A percentile compares a stretch with the other conserved stretches of the same genome.
Evolutionary conservation across 129 eudicot genomes (phyloP).

Genomic region (Lactuca sativa): DNA sequence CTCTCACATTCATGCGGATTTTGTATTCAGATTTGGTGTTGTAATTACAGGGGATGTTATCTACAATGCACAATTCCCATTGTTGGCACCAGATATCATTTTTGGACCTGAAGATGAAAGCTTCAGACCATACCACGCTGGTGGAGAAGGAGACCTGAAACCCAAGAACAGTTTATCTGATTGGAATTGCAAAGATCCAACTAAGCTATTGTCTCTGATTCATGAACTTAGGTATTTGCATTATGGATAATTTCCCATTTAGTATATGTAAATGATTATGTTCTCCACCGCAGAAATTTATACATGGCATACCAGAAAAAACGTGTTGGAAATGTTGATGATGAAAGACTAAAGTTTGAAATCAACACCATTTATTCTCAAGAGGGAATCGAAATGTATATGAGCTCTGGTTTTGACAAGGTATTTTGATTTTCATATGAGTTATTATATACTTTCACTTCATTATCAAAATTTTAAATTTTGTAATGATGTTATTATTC

Average conservation of each 20-base stretch:
- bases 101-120: constrained; percentile 86
- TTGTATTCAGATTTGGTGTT: not conserved
- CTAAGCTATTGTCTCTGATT: constrained; percentile 61
- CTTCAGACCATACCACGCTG: constrained; percentile 48
- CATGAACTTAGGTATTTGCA: constrained; percentile 64
- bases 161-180: constrained; percentile 49
- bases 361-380: constrained; percentile 71
- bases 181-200: constrained; percentile 85
- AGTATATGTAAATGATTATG: not conserved
- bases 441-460: constrained; percentile 17
- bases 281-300: constrained; percentile 45
- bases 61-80: constrained; percentile 75
- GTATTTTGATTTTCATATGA: constrained; percentile 34
- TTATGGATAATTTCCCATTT: not conserved
- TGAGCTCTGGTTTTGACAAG: constrained; percentile 78
- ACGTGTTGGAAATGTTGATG: constrained; percentile 85
- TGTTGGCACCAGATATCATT: constrained; percentile 74
- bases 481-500: constrained; percentile 39
- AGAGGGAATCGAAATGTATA: constrained; percentile 89
- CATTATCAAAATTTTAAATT: not conserved
- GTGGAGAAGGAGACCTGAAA: constrained; percentile 37
- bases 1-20: no score
- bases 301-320: constrained; percentile 70
- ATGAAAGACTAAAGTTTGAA: constrained; percentile 86
- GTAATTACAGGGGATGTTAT: constrained; percentile 77